Conservation (phyloP, 495 filamentous ascomycete species). For the Trichoderma virens region DNA sequence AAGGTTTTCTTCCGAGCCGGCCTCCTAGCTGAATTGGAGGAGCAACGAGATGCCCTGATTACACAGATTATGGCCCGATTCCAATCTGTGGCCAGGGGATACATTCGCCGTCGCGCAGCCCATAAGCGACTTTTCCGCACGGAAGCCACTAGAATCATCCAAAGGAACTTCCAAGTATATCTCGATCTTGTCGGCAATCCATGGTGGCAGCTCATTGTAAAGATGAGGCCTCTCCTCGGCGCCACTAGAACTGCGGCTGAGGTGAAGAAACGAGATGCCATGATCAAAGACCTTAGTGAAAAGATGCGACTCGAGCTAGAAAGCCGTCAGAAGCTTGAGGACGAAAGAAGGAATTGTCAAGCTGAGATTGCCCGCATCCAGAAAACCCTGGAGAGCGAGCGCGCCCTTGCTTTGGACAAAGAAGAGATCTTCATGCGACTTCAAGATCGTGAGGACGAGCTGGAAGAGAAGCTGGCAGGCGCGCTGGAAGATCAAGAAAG, state of each 20-base stretch:
- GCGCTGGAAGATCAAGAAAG: conserved; percentile 94
- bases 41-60: conserved; percentile 85
- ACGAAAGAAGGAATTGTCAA: conserved; percentile 82
- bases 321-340: conserved; percentile 76
- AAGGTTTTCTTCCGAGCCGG: conserved; percentile 98
- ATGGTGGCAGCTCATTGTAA: conserved; percentile 95
- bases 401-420: conserved; percentile 89
- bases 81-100: conserved; percentile 84
- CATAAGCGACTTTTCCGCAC: conserved; percentile 90
- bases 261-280: conserved; percentile 88
- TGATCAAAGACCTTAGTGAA: conserved; percentile 75
- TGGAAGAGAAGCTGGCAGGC: conserved; percentile 83
- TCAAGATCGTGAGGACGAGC: conserved; percentile 79
- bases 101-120: conserved; percentile 75
- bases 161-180: conserved; percentile 85
- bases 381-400: conserved; percentile 89
- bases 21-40: conserved; percentile 93
- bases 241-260: conserved; percentile 84
- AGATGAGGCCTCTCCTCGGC: conserved; percentile 90
- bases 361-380: conserved; percentile 82
- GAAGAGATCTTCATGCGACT: conserved; percentile 96
- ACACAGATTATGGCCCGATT: conserved; percentile 90
- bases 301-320: conserved; percentile 71
- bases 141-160: conserved; percentile 91
- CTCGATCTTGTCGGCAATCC: conserved; percentile 81